Conservation (phyloP, 306 rosid genomes). For the Casuarina cunninghamiana region DNA sequence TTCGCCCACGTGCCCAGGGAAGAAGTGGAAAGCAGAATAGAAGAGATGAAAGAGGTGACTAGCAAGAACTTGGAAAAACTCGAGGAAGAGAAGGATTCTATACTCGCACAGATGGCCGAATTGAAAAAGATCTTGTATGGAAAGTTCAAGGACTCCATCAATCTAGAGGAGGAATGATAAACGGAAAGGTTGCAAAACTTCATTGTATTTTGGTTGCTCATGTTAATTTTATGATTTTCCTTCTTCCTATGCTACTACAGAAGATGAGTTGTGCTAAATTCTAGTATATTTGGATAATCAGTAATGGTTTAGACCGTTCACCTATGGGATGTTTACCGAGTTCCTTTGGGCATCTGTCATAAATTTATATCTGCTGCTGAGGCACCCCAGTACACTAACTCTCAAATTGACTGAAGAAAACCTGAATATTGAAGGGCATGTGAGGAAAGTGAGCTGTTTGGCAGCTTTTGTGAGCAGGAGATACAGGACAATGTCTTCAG, state of each 20-base stretch:
- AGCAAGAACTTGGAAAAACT: constrained; percentile 68
- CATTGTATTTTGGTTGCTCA: background rate
- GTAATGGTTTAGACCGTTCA: background rate
- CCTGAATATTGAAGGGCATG: too few relatives aligned
- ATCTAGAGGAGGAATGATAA: constrained; percentile 86
- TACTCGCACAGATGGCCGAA: constrained; percentile 77
- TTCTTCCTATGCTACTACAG: background rate
- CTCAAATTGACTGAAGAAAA: too few relatives aligned
- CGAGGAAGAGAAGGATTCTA: constrained; percentile 63
- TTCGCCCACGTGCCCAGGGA: constrained; percentile 88
- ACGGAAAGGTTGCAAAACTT: background rate
- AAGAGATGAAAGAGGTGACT: constrained; percentile 68
- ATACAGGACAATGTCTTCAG: background rate
- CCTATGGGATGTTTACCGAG: background rate
- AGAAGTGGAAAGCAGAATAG: constrained; percentile 83
- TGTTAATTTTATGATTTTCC: background rate
- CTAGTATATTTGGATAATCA: background rate
- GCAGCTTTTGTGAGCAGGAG: background rate
- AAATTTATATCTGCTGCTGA: background rate
- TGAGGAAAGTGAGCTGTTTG: background rate
- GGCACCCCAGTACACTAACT: too few relatives aligned
- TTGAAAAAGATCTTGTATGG: constrained; percentile 81
- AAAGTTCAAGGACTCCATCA: constrained; percentile 93
- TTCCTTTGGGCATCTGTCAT: background rate
- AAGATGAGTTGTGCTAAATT: background rate